These are phyloP conservation scores for Phytophthora tubulina DNA, from an alignment of 352 stramenopile species.

Conservation along the genomic window DNA sequence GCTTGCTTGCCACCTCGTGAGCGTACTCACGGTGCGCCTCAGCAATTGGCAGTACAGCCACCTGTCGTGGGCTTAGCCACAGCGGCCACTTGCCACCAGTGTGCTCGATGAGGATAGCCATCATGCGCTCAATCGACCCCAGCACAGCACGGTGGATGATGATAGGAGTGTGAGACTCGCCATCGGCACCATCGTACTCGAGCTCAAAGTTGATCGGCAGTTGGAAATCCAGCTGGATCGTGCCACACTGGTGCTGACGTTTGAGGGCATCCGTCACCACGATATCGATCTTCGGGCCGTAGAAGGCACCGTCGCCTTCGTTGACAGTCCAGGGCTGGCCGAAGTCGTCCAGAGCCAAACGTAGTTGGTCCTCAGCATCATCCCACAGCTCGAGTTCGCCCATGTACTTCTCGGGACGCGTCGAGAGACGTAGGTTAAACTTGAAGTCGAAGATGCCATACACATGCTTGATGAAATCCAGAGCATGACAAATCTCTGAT, in stretches of 20 bases:
- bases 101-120: conserved; percentile 98
- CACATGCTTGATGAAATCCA: conserved; percentile 96
- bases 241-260: conserved; percentile 97
- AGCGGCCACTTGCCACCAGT: conserved; percentile 96
- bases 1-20: conserved; percentile 50
- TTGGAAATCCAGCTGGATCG: conserved; percentile 99
- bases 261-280: conserved; percentile 98
- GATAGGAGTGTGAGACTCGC: conserved; percentile 93
- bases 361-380: conserved; percentile 85
- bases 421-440: conserved; percentile 95
- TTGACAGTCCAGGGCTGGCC: conserved; percentile 88
- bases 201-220: conserved; percentile 97
- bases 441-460: conserved; percentile 96
- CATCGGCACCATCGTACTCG: conserved; percentile 92
- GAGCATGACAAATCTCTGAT: conserved; percentile 94
- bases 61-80: conserved; percentile 93
- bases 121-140: conserved; percentile 98
- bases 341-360: conserved; percentile 73
- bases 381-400: conserved; percentile 95
- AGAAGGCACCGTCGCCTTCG: conserved; percentile 97
- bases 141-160: conserved; percentile 98
- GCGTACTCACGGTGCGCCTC: conserved; percentile 76
- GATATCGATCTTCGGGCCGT: conserved; percentile 98
- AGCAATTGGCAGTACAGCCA: conserved; percentile 77
- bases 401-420: conserved; percentile 95